phyloP scores from a whole-genome alignment of 208 protist genomes.

The Novymonas esmeraldas region DNA sequence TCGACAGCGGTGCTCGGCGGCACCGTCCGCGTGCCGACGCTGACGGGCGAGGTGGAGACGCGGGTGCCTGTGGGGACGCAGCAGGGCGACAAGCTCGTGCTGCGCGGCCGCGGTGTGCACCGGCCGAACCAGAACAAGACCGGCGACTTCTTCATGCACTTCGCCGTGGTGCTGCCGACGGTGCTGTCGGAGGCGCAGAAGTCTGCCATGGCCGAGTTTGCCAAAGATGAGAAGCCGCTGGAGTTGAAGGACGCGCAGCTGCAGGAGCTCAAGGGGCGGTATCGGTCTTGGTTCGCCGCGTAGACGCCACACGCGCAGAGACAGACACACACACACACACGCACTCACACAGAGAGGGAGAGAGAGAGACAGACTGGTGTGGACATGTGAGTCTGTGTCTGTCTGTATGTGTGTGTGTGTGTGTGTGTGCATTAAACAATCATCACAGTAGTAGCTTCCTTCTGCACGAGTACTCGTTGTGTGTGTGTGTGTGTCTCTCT shows the following conservation, averaged over 20 bases:
- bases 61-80: slow-evolving; percentile 87
- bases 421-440: neutral
- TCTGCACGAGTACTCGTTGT: no score
- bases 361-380: neutral
- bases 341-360: no score
- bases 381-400: neutral
- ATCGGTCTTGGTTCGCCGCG: slow-evolving; percentile 78
- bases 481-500: neutral
- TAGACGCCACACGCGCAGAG: slow-evolving; percentile 10
- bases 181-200: slow-evolving; percentile 81
- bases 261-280: slow-evolving; percentile 84
- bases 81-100: slow-evolving; percentile 90
- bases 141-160: slow-evolving; percentile 92
- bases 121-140: slow-evolving; percentile 84
- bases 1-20: slow-evolving; percentile 82
- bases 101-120: slow-evolving; percentile 84
- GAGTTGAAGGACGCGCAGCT: slow-evolving; percentile 73
- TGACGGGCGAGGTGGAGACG: slow-evolving; percentile 86
- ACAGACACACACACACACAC: no score
- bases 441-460: no score
- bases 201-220: slow-evolving; percentile 77
- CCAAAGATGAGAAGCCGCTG: slow-evolving; percentile 84
- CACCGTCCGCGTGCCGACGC: slow-evolving; percentile 73
- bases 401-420: slow-evolving; percentile 11
- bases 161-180: slow-evolving; percentile 85